Evolutionary conservation across 2,329 filamentous ascomycete species (phyloP).

Genomic region (Aspergillus sp.): DNA sequence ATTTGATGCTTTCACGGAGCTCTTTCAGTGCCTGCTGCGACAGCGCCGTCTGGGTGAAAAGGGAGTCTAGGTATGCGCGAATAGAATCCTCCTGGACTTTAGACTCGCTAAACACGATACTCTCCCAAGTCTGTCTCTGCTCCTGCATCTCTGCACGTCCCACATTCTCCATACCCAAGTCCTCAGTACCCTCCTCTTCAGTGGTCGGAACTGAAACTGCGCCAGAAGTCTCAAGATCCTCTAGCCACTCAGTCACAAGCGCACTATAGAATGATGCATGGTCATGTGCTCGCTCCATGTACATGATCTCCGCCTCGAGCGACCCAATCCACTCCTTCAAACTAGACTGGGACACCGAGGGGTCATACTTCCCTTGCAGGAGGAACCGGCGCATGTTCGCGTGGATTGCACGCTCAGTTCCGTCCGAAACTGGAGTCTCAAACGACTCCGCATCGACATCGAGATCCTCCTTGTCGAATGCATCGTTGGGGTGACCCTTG

Average conservation of each 20-base stretch:
- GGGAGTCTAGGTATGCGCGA: slow-evolving; percentile 48
- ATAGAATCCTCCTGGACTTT: slow-evolving; percentile 50
- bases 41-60: slow-evolving; percentile 49
- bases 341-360: slow-evolving; percentile 50
- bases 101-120: slow-evolving; percentile 51
- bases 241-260: slow-evolving; percentile 57
- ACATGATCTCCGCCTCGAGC: slow-evolving; percentile 48
- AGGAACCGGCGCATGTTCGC: slow-evolving; percentile 53
- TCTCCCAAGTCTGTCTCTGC: slow-evolving; percentile 56
- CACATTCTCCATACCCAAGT: slow-evolving; percentile 46
- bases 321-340: slow-evolving; percentile 49
- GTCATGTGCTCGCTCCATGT: slow-evolving; percentile 55
- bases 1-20: slow-evolving; percentile 41
- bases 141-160: slow-evolving; percentile 56
- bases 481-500: slow-evolving; percentile 37
- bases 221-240: slow-evolving; percentile 28
- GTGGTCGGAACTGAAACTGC: slow-evolving; percentile 14
- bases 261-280: slow-evolving; percentile 58
- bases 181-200: slow-evolving; percentile 30
- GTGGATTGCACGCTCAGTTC: slow-evolving; percentile 27
- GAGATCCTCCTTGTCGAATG: slow-evolving; percentile 34
- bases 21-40: slow-evolving; percentile 44
- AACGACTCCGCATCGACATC: slow-evolving; percentile 20
- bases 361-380: slow-evolving; percentile 54
- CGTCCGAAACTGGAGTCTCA: slow-evolving; percentile 15